Base-by-base conservation (phyloP, 805 yeast species). In the Yamadazyma olivae region DNA sequence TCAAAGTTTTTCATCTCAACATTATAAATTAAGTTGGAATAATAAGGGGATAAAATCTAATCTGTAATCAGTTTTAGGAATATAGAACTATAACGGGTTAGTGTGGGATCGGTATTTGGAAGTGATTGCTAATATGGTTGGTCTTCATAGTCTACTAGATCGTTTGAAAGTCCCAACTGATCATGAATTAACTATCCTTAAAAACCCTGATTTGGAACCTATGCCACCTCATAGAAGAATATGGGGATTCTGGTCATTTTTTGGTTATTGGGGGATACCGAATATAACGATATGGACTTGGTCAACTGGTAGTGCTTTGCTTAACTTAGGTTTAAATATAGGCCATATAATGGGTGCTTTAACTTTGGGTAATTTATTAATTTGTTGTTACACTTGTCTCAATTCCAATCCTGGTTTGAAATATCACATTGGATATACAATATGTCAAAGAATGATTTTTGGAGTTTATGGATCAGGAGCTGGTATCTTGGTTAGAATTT, bases 351-450 rank as follows among this genome's bases (percentile, higher is more conserved):
- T 75, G 50, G 70, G 72, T 7, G 61, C 67, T 15, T 58, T 62
- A 30, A 59, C 68, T 22, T 43, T 75, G n/a, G 79, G 74, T 21
- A 75, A 74, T 49, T 44, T 67, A 4, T 42, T 75, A 12, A 70
- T 75, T 12, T 55, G 69, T 27, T 13, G 58, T 4, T 62, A 67
- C 38, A 70, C 79, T 12, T 45, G 70, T 25, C 61, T 71, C 9
- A 73, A 72, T 47, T 67, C 75, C 14, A 63, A 58, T 33, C 75
- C 72, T 0, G 81, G 81, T 29, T 49, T 56, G 13, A 66, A 71
- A 31, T 74, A 68, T 59, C 77, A 73, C 49, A 59, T 75, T 27
- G 77, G 79, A 1, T 75, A 61, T 43, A 66, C 79, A 3, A 60
- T 74, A 8, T 59, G 59, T 34, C 56, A 64, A 17, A 52, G 79